These are phyloP conservation scores for Aspergillus sp. DNA, from an alignment of 2,329 filamentous ascomycete species.

Conservation along the genomic window DNA sequence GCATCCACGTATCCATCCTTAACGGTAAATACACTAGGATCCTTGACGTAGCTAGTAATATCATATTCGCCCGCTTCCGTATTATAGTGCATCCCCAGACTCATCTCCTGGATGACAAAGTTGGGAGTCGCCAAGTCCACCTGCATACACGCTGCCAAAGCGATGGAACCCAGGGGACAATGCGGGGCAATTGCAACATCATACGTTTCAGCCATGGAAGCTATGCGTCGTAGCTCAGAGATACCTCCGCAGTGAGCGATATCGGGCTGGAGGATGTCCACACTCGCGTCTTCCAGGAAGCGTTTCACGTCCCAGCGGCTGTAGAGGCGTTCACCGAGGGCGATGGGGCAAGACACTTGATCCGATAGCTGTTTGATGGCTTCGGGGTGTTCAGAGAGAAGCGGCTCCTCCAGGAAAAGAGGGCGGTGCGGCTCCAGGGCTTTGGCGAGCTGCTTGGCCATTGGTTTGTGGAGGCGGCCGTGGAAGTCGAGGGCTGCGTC, in stretches of 20 bases:
- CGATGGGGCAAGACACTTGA: constrained; percentile 65
- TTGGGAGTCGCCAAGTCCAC: constrained; percentile 63
- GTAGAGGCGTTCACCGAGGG: constrained; percentile 71
- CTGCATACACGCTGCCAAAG: constrained; percentile 70
- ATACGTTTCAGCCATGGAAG: constrained; percentile 71
- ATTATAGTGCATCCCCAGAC: constrained; percentile 78
- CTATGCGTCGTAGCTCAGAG: constrained; percentile 69
- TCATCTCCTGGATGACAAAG: constrained; percentile 78
- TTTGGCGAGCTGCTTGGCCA: constrained; percentile 74
- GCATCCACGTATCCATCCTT: constrained; percentile 66
- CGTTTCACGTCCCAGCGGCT: constrained; percentile 73
- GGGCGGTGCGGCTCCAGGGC: constrained; percentile 68
- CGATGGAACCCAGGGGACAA: constrained; percentile 72
- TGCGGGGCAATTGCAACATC: constrained; percentile 74
- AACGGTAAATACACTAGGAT: constrained; percentile 66
- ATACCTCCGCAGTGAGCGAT: constrained; percentile 73
- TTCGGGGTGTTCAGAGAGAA: constrained; percentile 69
- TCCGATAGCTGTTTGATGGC: constrained; percentile 63
- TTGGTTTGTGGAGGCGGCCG: constrained; percentile 74
- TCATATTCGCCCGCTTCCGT: constrained; percentile 62
- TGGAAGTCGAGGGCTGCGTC: constrained; percentile 78
- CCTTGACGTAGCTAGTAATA: constrained; percentile 66
- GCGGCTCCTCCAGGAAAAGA: constrained; percentile 75
- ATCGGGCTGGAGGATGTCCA: constrained; percentile 74
- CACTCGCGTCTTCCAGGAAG: constrained; percentile 67